Evolutionary conservation across 2,329 filamentous ascomycete species (phyloP).

Genomic region (Alternaria arbusti): DNA sequence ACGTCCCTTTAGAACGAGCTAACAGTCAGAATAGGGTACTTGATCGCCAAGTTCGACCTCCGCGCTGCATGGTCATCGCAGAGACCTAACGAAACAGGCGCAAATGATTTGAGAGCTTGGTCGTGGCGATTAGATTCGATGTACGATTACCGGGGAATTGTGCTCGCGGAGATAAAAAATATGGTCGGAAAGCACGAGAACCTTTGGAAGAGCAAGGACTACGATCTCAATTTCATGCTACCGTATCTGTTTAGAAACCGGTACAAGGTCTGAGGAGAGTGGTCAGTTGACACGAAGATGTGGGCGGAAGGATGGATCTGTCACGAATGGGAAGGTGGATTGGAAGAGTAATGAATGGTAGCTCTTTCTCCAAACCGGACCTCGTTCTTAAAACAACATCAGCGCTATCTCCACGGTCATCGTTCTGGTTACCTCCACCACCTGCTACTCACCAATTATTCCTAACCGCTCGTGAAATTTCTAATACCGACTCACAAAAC

Average conservation of each 20-base stretch:
- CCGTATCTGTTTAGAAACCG: background rate
- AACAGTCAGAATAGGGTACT: background rate
- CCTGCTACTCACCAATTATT: background rate
- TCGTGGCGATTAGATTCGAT: background rate
- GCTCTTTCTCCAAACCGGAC: background rate
- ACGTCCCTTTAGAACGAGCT: background rate
- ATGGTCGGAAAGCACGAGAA: background rate
- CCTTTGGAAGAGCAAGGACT: background rate
- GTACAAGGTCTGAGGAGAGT: background rate
- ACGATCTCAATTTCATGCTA: background rate
- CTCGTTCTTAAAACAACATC: background rate
- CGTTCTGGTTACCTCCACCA: background rate
- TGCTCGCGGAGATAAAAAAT: background rate
- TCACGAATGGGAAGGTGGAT: background rate
- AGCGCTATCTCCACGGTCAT: background rate
- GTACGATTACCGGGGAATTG: background rate
- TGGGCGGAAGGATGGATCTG: background rate
- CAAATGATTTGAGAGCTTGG: background rate
- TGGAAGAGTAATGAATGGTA: background rate
- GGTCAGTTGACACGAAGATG: background rate
- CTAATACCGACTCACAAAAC: background rate
- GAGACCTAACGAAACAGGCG: background rate
- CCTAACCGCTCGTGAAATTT: background rate
- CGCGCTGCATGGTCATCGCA: background rate
- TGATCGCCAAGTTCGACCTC: background rate